These are phyloP conservation scores for Orbilia quercus DNA, from an alignment of 2,329 filamentous ascomycete genomes.

Conservation along the genomic window DNA sequence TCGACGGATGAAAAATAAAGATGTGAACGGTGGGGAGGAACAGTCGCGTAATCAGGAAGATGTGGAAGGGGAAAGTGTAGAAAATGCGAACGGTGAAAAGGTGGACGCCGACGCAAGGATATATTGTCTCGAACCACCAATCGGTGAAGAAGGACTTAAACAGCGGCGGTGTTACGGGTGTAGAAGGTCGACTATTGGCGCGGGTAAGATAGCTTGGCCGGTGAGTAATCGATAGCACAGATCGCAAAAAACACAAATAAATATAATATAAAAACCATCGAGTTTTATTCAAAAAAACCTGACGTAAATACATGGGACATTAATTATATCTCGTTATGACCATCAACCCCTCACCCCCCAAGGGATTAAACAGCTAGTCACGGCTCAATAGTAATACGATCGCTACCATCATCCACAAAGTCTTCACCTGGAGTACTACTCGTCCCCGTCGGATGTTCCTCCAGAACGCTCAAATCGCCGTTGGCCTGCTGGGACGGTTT, in stretches of 20 bases:
- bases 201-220: slow-evolving; percentile 60
- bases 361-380: slow-evolving; percentile 11
- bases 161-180: slow-evolving; percentile 75
- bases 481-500: slow-evolving; percentile 18
- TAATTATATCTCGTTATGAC: neutral
- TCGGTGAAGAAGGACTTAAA: slow-evolving; percentile 63
- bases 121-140: slow-evolving; percentile 59
- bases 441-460: slow-evolving; percentile 20
- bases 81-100: slow-evolving; percentile 65
- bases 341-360: neutral
- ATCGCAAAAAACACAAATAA: neutral
- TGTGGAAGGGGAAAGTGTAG: slow-evolving; percentile 59
- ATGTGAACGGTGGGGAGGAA: slow-evolving; percentile 13
- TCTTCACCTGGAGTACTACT: slow-evolving; percentile 1
- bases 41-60: too few species aligned
- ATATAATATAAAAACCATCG: neutral
- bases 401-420: slow-evolving; percentile 23
- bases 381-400: slow-evolving; percentile 44
- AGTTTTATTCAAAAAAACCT: neutral
- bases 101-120: slow-evolving; percentile 39
- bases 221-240: slow-evolving; percentile 38
- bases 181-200: slow-evolving; percentile 72
- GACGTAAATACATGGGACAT: neutral
- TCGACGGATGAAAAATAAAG: slow-evolving; percentile 47
- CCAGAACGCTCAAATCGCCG: slow-evolving; percentile 15